Conservation (phyloP, 2,329 filamentous ascomycete genomes). For the Akanthomyces dipterigenus region DNA sequence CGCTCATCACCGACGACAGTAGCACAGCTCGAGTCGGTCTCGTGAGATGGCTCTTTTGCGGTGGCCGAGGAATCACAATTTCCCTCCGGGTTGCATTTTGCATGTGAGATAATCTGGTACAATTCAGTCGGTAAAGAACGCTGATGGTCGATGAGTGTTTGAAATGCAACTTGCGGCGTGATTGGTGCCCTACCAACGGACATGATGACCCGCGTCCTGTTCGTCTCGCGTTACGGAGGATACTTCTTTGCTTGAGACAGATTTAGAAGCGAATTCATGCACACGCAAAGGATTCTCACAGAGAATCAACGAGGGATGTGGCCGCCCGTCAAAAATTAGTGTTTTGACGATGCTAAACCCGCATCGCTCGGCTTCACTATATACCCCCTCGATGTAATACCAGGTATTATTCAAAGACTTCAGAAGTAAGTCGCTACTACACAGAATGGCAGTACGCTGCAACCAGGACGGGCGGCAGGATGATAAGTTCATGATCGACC, state of each 20-base stretch:
- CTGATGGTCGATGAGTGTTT: neutral
- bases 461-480: neutral
- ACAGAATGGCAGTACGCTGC: neutral
- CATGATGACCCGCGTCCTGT: neutral
- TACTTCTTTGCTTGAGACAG: no score
- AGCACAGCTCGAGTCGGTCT: neutral
- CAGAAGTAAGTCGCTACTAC: neutral
- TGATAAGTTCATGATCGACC: neutral
- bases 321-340: neutral
- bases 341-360: neutral
- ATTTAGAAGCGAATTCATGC: no score
- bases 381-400: neutral
- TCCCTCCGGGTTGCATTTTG: neutral
- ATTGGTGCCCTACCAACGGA: neutral
- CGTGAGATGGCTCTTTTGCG: neutral
- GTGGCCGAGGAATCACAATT: neutral
- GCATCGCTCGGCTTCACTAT: neutral
- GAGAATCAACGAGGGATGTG: no score
- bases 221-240: neutral
- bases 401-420: neutral
- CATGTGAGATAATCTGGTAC: no score
- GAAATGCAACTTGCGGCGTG: neutral
- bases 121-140: neutral
- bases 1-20: neutral
- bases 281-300: no score